Evolutionary conservation across 2,329 filamentous ascomycete genomes (phyloP).

Genomic region (Sclerotinia minor): DNA sequence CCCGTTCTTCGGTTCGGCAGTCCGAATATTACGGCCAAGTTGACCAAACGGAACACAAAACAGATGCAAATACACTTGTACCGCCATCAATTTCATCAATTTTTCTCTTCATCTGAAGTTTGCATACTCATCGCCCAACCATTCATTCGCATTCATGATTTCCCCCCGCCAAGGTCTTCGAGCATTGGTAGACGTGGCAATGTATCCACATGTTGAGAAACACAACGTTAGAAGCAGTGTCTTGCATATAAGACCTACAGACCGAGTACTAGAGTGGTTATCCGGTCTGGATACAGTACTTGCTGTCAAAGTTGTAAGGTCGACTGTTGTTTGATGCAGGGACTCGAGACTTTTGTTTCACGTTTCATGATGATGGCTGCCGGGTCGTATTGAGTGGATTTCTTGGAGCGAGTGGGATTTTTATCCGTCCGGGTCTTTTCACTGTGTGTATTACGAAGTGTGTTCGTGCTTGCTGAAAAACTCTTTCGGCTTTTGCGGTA

Average conservation of each 20-base stretch:
- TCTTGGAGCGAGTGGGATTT: neutral
- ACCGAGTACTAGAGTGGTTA: slow-evolving; percentile 16
- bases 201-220: slow-evolving; percentile 13
- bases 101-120: neutral
- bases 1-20: neutral
- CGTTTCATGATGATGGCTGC: neutral
- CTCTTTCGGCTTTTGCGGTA: neutral
- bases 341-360: slow-evolving; percentile 13
- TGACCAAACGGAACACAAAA: neutral
- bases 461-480: neutral
- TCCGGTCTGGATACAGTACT: neutral
- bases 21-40: neutral
- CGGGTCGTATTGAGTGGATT: neutral
- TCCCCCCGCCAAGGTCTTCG: neutral
- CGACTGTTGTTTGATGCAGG: slow-evolving; percentile 9
- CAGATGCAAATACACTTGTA: slow-evolving; percentile 10
- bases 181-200: slow-evolving; percentile 15
- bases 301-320: slow-evolving; percentile 8
- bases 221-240: slow-evolving; percentile 14
- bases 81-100: neutral
- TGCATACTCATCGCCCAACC: neutral
- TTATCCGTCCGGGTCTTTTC: neutral
- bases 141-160: neutral
- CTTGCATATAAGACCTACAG: slow-evolving; percentile 17
- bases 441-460: neutral